Conservation (phyloP, 352 stramenopile genomes). For the Globisporangium uncinulatum region DNA sequence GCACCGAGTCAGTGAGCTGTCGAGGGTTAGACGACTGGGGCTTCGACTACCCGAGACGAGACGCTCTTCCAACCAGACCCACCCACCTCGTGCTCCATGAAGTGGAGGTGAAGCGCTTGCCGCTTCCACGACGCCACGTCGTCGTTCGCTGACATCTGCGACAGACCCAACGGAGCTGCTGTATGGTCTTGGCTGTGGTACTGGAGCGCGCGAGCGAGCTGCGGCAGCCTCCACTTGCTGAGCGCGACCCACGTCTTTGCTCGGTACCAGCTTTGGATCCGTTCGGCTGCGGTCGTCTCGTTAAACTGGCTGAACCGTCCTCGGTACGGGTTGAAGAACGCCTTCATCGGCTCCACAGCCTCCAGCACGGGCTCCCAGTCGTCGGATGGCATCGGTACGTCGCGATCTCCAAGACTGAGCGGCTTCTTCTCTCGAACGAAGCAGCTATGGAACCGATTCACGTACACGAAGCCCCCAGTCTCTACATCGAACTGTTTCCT, state of each 20-base stretch:
- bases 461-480: slow-evolving; percentile 28
- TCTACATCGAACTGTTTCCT: slow-evolving; percentile 35
- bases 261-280: slow-evolving; percentile 55
- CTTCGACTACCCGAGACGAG: background rate
- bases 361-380: slow-evolving; percentile 25
- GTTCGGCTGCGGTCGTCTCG: slow-evolving; percentile 20
- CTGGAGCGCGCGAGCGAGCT: slow-evolving; percentile 25
- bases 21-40: too few relatives aligned
- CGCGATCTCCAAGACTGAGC: slow-evolving; percentile 33
- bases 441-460: slow-evolving; percentile 3
- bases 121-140: slow-evolving; percentile 31
- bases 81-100: slow-evolving; percentile 25
- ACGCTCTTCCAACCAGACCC: background rate
- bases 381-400: slow-evolving; percentile 39
- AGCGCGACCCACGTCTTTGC: slow-evolving; percentile 44
- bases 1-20: background rate
- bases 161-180: slow-evolving; percentile 1
- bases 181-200: slow-evolving; percentile 30
- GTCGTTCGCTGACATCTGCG: slow-evolving; percentile 4
- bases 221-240: slow-evolving; percentile 30
- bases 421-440: slow-evolving; percentile 37
- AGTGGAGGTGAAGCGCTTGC: slow-evolving; percentile 38
- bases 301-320: slow-evolving; percentile 39
- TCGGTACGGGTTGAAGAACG: slow-evolving; percentile 41
- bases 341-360: background rate